Base-by-base conservation (phyloP, 148 eudicot genomes). In the Rhododendron henanense region DNA sequence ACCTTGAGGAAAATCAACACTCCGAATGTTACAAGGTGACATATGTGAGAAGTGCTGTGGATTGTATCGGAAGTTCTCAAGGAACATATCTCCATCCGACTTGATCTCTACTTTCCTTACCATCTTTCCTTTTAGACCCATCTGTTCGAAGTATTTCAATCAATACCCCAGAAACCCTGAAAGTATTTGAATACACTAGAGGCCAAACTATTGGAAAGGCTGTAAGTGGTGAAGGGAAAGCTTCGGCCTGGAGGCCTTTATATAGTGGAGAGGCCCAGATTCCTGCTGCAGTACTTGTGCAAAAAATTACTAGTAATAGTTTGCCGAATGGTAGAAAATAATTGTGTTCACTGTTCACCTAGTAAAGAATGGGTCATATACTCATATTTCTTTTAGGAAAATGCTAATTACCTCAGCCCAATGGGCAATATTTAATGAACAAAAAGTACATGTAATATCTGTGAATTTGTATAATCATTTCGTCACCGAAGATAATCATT, bases 31-130 rank as follows among this genome's bases (percentile, higher is more conserved):
- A 5, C 69, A 79, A 47, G 95, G 94, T 74, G 87, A 51, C 75
- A 92, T 88, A 13, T 33, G 39, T 6, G 92, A 39, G 13, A 92
- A 9, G 8, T 92, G 85, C 37, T 89, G 90, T 4, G 92, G 94
- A 50, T 84, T 89, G 55, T 48, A 21, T 39, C 90, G 85, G 44
- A 85, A 85, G 11, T 88, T 28, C 65, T 92, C 89, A 79, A 90
- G 90, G 83, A 89, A 90, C 71, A 86, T 87, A 89, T 93, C 92
- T 37, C 89, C 91, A 5, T 84, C 86, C 0, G 87, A 81, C 81
- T 90, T 88, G 21, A 93, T 87, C 53, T 84, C 85, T 9, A 89
- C 76, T 75, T 88, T 86, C 23, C 78, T 61, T 21, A 83, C 88
- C 85, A 91, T 23, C 84, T 88, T 90, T 16, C 92, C 90, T 25